Evolutionary conservation across 371 early-diverging fungal species (phyloP), one percentile per base, ranked within the genome.

Genomic region (Mucor indicus): DNA sequence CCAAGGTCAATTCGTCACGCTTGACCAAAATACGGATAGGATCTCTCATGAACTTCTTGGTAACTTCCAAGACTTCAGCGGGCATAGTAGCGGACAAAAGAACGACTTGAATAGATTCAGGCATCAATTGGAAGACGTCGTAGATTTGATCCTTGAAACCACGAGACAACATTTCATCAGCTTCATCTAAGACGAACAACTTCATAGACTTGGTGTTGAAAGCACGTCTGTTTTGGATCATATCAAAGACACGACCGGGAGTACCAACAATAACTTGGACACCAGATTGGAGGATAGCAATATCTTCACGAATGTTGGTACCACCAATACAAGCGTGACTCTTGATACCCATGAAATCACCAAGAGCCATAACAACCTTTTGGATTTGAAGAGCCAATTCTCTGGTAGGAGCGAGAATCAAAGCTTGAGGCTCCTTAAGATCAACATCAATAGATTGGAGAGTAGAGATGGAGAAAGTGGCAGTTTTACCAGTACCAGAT

Each of bases 401-500:
- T 67, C 95, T 88, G 44, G 96, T 96, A 23, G 90, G 91, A 39
- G 89, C 91, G 42, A 96, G 76, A 50, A 96, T 87, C 37, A 95
- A 78, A 12, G 92, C 93, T 70, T 98, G 98, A 45, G 89, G 86
- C 46, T 82, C 82, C 53, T 79, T 77, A 42, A 83, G 53, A 32
- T 60, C 64, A 13, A 71, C 61, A 67, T 95, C 92, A 62, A 96
- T 81, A 48, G 82, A 80, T 75, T 96, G 94, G 42, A 98, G 80
- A 39, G 91, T 82, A 21, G 89, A 89, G 59, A 98, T 91, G 38
- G 90, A 91, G 84, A 97, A 95, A 38, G 96, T 95, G 50, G 93
- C 97, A 21, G 97, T 97, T 64, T 98, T 98, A 60, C 98, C 98
- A 41, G 97, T 97, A 72, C 98, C 98, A 57, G 95, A 95, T 68